phyloP scores from a whole-genome alignment of 2,329 filamentous ascomycete genomes.

The Exophiala alcalophila region DNA sequence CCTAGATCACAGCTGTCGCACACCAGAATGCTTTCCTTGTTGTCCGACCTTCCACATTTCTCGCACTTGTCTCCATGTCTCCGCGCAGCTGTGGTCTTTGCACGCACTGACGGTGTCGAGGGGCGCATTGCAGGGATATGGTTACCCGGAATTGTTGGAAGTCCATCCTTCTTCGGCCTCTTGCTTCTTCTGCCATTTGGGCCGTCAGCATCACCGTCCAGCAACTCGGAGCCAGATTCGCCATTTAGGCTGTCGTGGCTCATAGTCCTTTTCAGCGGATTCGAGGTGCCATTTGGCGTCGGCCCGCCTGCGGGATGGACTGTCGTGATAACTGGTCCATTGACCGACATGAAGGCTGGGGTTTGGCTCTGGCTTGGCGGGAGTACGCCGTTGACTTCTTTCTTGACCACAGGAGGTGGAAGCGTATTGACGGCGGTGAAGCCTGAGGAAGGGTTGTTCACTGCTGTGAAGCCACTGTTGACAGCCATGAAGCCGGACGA shows the following conservation, averaged over 20 bases:
- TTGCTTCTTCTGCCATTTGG: slow-evolving; percentile 80
- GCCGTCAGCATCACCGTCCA: slow-evolving; percentile 56
- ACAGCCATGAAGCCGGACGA: slow-evolving; percentile 67
- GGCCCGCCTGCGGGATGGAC: slow-evolving; percentile 13
- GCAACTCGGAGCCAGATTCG: slow-evolving; percentile 39
- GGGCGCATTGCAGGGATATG: slow-evolving; percentile 92
- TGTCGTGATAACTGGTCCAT: slow-evolving; percentile 40
- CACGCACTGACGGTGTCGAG: slow-evolving; percentile 59
- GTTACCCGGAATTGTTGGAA: slow-evolving; percentile 86
- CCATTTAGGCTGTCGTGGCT: slow-evolving; percentile 54
- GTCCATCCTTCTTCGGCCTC: slow-evolving; percentile 73
- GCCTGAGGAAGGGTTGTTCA: slow-evolving; percentile 53
- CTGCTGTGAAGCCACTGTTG: slow-evolving; percentile 62
- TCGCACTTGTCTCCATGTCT: slow-evolving; percentile 73
- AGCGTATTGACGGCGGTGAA: slow-evolving; percentile 43
- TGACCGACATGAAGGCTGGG: slow-evolving; percentile 55
- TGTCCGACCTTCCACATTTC: slow-evolving; percentile 76
- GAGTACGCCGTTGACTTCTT: slow-evolving; percentile 52
- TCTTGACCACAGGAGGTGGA: slow-evolving; percentile 42
- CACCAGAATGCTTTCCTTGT: slow-evolving; percentile 65
- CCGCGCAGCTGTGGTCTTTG: slow-evolving; percentile 55
- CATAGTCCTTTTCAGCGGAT: slow-evolving; percentile 72
- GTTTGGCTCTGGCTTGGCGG: slow-evolving; percentile 57
- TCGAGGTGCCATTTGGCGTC: slow-evolving; percentile 32
- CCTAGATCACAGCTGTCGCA: slow-evolving; percentile 92